Conservation (phyloP, 2,329 filamentous ascomycete species). For the Colletotrichum liriopes region DNA sequence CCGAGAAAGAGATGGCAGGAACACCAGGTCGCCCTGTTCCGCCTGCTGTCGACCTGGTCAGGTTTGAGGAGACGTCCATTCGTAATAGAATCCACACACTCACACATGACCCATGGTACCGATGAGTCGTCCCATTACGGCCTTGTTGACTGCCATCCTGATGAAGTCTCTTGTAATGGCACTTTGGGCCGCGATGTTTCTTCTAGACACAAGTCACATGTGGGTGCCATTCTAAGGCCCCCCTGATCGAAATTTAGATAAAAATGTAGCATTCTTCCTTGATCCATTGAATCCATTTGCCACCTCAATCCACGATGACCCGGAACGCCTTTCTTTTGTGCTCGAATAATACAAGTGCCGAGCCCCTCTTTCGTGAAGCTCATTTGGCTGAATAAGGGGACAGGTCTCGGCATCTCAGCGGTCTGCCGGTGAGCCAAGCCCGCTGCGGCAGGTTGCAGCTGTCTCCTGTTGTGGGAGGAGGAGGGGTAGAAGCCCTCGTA, state of each 20-base stretch:
- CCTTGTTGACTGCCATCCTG: background rate
- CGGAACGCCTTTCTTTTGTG: constrained; percentile 35
- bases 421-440: background rate
- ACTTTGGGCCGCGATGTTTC: background rate
- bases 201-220: background rate
- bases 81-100: background rate
- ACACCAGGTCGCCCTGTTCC: background rate
- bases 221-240: background rate
- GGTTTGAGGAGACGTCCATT: background rate
- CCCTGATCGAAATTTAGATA: background rate
- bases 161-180: background rate
- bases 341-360: constrained; percentile 31
- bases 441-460: background rate
- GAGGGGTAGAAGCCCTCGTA: background rate
- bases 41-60: background rate
- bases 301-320: background rate
- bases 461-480: background rate
- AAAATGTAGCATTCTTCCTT: constrained; percentile 20
- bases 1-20: background rate
- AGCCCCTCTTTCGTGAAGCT: constrained; percentile 2
- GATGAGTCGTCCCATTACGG: background rate
- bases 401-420: background rate
- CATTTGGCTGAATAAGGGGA: background rate
- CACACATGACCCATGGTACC: background rate
- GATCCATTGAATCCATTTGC: constrained; percentile 15